These are phyloP conservation scores for Cytospora paraplurivora DNA, from an alignment of 2,329 filamentous ascomycete species.

Conservation along the genomic window DNA sequence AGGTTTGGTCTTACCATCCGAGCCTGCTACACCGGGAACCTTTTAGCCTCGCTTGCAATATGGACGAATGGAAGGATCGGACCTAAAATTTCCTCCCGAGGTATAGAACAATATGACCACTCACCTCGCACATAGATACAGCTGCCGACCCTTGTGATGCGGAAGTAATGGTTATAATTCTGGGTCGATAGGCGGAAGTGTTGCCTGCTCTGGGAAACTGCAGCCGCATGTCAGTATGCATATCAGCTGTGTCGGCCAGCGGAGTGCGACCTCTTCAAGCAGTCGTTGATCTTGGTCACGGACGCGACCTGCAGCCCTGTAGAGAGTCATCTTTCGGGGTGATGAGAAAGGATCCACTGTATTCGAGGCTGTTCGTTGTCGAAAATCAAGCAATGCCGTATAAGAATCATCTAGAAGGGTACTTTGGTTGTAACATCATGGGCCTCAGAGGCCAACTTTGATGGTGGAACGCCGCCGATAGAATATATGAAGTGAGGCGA, in stretches of 20 bases:
- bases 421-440: neutral
- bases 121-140: conserved; percentile 11
- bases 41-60: conserved; percentile 6
- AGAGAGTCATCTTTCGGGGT: neutral
- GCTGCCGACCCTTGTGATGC: conserved; percentile 16
- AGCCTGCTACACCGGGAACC: neutral
- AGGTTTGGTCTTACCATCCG: neutral
- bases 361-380: neutral
- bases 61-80: too few species aligned
- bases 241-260: conserved; percentile 10
- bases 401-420: neutral
- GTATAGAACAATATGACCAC: neutral
- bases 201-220: neutral
- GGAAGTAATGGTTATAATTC: conserved; percentile 11
- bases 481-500: conserved; percentile 25
- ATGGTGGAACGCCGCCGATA: conserved; percentile 1
- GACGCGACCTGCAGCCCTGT: conserved; percentile 10
- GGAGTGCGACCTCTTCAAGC: neutral
- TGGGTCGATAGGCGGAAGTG: conserved; percentile 6
- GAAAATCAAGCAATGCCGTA: neutral
- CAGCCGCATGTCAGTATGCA: neutral
- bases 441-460: neutral
- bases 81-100: too few species aligned
- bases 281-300: neutral
- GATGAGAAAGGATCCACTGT: neutral